Percentiles rank a stretch among this genome's conserved stretches.
Evolutionary conservation across 495 filamentous ascomycete species (phyloP).

Genomic region (Bombardia bombarda): DNA sequence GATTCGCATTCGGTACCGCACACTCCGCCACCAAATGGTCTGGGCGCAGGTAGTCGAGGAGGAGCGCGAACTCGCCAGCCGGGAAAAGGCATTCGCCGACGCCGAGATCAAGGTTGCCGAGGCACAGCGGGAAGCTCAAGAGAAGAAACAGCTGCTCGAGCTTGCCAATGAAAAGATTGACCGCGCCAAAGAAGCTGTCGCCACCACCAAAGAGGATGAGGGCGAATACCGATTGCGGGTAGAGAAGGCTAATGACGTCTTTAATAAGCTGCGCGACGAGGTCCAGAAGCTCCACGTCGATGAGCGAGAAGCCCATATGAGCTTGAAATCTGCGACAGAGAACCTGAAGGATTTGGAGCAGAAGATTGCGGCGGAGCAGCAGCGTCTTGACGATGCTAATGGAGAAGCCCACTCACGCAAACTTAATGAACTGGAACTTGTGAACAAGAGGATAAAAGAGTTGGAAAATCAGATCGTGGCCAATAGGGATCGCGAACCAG

Average conservation of each 20-base stretch:
- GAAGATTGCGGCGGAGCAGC: slow-evolving; percentile 34
- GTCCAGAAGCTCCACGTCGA: slow-evolving; percentile 30
- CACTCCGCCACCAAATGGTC: slow-evolving; percentile 51
- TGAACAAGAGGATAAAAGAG: slow-evolving; percentile 39
- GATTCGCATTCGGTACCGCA: slow-evolving; percentile 43
- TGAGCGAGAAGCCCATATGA: slow-evolving; percentile 37
- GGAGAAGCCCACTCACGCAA: slow-evolving; percentile 35
- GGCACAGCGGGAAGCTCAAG: slow-evolving; percentile 14
- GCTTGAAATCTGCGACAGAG: slow-evolving; percentile 24
- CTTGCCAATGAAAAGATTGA: slow-evolving; percentile 21
- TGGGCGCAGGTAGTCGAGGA: slow-evolving; percentile 60
- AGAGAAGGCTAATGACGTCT: slow-evolving; percentile 27
- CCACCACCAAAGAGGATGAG: slow-evolving; percentile 22
- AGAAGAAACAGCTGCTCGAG: slow-evolving; percentile 20
- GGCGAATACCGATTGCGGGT: slow-evolving; percentile 29
- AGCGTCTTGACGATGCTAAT: slow-evolving; percentile 45
- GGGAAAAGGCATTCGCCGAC: slow-evolving; percentile 23
- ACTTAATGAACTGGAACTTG: slow-evolving; percentile 36
- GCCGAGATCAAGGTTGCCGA: slow-evolving; percentile 22
- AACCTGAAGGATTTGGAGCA: slow-evolving; percentile 28
- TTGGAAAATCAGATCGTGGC: slow-evolving; percentile 29
- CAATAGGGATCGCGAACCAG: slow-evolving; percentile 23
- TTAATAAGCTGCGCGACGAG: slow-evolving; percentile 20
- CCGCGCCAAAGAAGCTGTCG: slow-evolving; percentile 16
- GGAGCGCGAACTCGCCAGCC: slow-evolving; percentile 23